These are phyloP conservation scores for Pseudocercospora crystallina DNA, from an alignment of 2,329 filamentous ascomycete genomes.

Conservation along the genomic window DNA sequence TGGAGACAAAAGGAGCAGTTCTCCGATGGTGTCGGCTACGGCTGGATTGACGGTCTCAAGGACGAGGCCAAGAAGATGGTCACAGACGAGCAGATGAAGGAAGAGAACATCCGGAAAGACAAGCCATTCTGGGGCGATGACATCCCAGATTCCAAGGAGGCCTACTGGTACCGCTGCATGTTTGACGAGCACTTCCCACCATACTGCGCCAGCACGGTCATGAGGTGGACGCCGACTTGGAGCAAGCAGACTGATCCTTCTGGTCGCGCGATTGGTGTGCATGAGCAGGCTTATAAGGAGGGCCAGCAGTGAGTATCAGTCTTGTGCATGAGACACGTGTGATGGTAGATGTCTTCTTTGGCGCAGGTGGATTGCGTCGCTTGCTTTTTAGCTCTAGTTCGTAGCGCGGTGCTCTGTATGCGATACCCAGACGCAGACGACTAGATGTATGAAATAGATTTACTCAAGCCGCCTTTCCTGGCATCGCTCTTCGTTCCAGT, in stretches of 20 bases:
- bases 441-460: neutral
- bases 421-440: constrained; percentile 4
- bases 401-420: neutral
- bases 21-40: constrained; percentile 94
- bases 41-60: constrained; percentile 97
- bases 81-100: constrained; percentile 86
- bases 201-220: constrained; percentile 86
- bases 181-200: constrained; percentile 98
- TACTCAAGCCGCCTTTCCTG: no score
- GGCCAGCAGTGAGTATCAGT: constrained; percentile 2
- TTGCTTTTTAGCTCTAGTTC: neutral
- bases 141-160: constrained; percentile 94
- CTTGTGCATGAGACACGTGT: neutral
- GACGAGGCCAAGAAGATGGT: constrained; percentile 87
- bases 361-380: neutral
- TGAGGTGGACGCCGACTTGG: constrained; percentile 97
- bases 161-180: constrained; percentile 98
- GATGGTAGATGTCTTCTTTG: neutral
- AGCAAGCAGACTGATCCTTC: constrained; percentile 94
- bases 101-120: constrained; percentile 67
- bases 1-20: constrained; percentile 99
- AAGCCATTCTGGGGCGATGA: constrained; percentile 94
- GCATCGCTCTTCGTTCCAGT: no score
- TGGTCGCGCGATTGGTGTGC: constrained; percentile 59
- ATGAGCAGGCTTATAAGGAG: constrained; percentile 36